Percentiles rank a stretch among this genome's conserved stretches.
phyloP scores from a whole-genome alignment of 2,329 filamentous ascomycete genomes.

The Monilinia fructicola region DNA sequence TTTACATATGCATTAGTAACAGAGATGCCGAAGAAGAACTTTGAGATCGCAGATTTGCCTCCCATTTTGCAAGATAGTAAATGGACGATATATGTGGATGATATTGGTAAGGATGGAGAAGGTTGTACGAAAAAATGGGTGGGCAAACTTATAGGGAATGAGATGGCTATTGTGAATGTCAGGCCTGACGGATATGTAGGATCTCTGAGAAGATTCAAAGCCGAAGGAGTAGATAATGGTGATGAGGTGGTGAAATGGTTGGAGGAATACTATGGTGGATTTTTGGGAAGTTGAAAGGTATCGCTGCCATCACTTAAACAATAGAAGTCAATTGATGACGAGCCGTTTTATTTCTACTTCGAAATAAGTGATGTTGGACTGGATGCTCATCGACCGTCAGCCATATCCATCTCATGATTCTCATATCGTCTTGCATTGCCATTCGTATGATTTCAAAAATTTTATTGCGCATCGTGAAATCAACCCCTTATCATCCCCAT shows the following conservation, averaged over 20 bases:
- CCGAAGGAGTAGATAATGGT: constrained; percentile 31
- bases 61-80: constrained; percentile 60
- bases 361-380: too few species aligned
- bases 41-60: constrained; percentile 67
- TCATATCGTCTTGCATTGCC: too few species aligned
- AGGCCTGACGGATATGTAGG: constrained; percentile 75
- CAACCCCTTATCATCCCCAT: too few species aligned
- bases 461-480: too few species aligned
- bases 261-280: constrained; percentile 51
- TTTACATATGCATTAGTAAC: constrained; percentile 71
- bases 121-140: constrained; percentile 65
- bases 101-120: constrained; percentile 60
- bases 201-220: constrained; percentile 50
- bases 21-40: constrained; percentile 58
- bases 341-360: too few species aligned
- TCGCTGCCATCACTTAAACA: neutral
- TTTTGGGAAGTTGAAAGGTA: constrained; percentile 40
- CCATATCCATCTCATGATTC: too few species aligned
- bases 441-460: too few species aligned
- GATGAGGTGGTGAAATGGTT: constrained; percentile 47
- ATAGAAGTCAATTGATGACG: too few species aligned
- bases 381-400: too few species aligned
- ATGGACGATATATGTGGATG: constrained; percentile 73
- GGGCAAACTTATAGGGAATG: constrained; percentile 50
- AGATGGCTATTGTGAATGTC: constrained; percentile 66